Conservation (phyloP, 148 eudicot species). For the Silene uniflora region DNA sequence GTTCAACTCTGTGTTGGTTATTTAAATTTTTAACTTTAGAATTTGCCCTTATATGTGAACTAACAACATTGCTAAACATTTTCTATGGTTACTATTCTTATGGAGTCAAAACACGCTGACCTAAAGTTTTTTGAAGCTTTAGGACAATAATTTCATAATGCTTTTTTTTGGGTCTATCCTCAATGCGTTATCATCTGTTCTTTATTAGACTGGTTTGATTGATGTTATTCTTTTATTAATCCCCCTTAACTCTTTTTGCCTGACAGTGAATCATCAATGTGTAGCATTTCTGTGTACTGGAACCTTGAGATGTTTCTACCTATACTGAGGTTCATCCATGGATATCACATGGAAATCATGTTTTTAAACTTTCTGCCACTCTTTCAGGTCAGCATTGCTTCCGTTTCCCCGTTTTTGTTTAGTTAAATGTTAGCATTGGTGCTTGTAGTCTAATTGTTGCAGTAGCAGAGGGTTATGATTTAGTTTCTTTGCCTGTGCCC, state of each 20-base stretch:
- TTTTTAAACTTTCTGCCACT: conserved; percentile 44
- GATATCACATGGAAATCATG: conserved; percentile 45
- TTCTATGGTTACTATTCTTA: not conserved
- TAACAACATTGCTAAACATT: not conserved
- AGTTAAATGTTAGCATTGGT: not conserved
- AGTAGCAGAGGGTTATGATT: not conserved
- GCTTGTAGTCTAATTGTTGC: not conserved
- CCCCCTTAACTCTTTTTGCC: not conserved
- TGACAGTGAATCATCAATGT: conserved; percentile 57
- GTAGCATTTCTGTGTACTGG: conserved; percentile 53
- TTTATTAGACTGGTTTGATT: too few species aligned
- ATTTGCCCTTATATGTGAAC: not conserved
- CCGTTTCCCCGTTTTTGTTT: not conserved
- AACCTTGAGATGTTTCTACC: conserved; percentile 43
- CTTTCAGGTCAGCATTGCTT: conserved; percentile 47
- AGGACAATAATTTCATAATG: not conserved
- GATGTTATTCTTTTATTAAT: not conserved
- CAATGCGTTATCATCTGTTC: not conserved
- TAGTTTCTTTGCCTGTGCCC: not conserved
- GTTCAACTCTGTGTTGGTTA: too few species aligned
- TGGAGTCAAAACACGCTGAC: not conserved
- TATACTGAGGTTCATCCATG: conserved; percentile 54
- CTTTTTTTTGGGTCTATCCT: not conserved
- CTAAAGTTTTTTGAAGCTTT: not conserved
- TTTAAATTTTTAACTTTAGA: not conserved